phyloP scores from a whole-genome alignment of 1,139 yeast genomes.

The Suhomyces bokatorum region DNA sequence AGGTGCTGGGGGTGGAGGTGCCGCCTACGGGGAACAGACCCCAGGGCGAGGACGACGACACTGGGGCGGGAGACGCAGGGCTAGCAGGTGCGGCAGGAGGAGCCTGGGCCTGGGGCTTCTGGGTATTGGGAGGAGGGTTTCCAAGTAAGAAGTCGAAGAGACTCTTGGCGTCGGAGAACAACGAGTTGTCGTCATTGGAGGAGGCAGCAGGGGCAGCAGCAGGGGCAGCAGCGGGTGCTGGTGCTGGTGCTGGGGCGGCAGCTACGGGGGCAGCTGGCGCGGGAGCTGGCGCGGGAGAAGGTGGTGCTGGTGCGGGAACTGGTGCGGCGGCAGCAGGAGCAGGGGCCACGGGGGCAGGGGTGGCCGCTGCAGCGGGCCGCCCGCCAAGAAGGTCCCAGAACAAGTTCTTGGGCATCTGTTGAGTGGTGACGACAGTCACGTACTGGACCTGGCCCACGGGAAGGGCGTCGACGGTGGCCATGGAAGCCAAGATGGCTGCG shows the following conservation, averaged over 20 bases:
- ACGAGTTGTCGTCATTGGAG: conserved; percentile 7
- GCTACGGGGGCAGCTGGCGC: conserved; percentile 9
- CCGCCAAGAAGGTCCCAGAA: conserved; percentile 5
- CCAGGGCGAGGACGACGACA: neutral
- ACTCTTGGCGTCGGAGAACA: conserved; percentile 13
- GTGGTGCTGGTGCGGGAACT: conserved; percentile 15
- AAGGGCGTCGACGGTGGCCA: conserved; percentile 16
- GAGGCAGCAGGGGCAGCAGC: conserved; percentile 8
- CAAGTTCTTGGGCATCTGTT: conserved; percentile 2
- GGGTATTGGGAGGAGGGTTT: neutral
- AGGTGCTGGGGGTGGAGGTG: conserved; percentile 2
- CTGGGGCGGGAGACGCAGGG: neutral
- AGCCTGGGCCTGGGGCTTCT: conserved; percentile 3
- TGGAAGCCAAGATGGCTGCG: conserved; percentile 11
- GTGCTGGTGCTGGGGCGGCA: conserved; percentile 9
- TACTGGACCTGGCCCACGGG: conserved; percentile 16
- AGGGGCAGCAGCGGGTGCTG: conserved; percentile 9
- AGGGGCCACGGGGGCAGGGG: conserved; percentile 14
- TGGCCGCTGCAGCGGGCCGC: conserved; percentile 16
- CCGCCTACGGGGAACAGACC: neutral
- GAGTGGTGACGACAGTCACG: conserved; percentile 22
- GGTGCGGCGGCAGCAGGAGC: conserved; percentile 7
- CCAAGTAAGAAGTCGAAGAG: conserved; percentile 17
- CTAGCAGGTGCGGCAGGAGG: conserved; percentile 5
- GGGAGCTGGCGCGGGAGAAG: conserved; percentile 12